Conservation (phyloP, 31 red algal genomes). For the Odonthalia washingtoniensis region DNA sequence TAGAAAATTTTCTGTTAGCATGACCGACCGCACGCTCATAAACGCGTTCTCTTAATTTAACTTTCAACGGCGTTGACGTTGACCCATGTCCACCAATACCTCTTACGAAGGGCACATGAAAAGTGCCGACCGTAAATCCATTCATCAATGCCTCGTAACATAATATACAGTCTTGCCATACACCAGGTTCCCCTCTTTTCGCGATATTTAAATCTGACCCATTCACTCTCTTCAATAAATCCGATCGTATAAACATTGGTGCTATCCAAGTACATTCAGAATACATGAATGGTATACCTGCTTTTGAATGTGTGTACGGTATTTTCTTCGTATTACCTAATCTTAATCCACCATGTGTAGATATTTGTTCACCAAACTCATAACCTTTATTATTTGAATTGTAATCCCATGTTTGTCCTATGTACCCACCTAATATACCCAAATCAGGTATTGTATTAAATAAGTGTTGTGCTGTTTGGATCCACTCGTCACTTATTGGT, state of each 20-base stretch:
- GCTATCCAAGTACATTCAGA: conserved; percentile 82
- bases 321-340: conserved; percentile 66
- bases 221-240: conserved; percentile 49
- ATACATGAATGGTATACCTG: conserved; percentile 82
- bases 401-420: conserved; percentile 82
- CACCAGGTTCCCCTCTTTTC: conserved; percentile 76
- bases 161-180: conserved; percentile 84
- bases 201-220: conserved; percentile 70
- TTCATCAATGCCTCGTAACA: conserved; percentile 80
- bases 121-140: conserved; percentile 70
- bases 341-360: conserved; percentile 61
- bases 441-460: conserved; percentile 75
- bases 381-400: conserved; percentile 54
- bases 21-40: conserved; percentile 80
- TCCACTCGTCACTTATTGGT: conserved; percentile 66
- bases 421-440: conserved; percentile 72
- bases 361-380: conserved; percentile 82
- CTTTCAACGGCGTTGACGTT: conserved; percentile 55
- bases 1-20: conserved; percentile 73
- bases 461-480: conserved; percentile 48
- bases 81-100: conserved; percentile 71
- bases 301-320: conserved; percentile 52
- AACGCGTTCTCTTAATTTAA: conserved; percentile 72
- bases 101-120: conserved; percentile 60
- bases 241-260: conserved; percentile 69